A percentile compares a stretch with the other conserved stretches of the same genome.
These are phyloP conservation scores for Cordyceps tenuipes DNA, from an alignment of 2,329 filamentous ascomycete genomes.

Conservation along the genomic window DNA sequence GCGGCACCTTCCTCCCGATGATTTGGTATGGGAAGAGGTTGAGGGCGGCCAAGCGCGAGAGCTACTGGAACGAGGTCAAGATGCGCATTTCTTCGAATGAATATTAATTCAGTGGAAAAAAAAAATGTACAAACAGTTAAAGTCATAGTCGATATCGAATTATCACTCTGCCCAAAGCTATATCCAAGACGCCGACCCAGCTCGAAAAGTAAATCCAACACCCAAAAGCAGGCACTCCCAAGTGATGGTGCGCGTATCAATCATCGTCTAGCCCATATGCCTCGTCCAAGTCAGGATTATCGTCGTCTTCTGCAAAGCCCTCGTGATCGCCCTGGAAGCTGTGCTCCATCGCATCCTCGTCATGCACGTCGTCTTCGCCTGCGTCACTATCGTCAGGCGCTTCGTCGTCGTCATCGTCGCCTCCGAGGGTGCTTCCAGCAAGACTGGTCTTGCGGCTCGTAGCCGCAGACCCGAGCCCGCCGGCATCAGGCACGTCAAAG, in stretches of 20 bases:
- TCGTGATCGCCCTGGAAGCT: constrained; percentile 19
- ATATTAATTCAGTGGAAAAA: background rate
- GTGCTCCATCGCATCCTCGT: constrained; percentile 20
- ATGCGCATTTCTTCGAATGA: constrained; percentile 7
- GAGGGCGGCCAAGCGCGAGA: constrained; percentile 15
- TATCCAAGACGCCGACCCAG: background rate
- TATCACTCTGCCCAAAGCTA: background rate
- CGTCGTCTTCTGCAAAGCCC: constrained; percentile 29
- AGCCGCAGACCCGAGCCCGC: constrained; percentile 41
- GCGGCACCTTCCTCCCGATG: constrained; percentile 34
- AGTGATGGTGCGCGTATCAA: background rate
- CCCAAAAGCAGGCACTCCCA: background rate
- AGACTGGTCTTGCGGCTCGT: constrained; percentile 37
- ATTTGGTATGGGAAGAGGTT: constrained; percentile 36
- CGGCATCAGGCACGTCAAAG: constrained; percentile 39
- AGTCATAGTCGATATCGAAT: background rate
- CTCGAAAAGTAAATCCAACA: too few species aligned
- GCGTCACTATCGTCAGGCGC: constrained; percentile 28
- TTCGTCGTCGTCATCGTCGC: constrained; percentile 25
- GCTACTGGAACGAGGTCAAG: constrained; percentile 16
- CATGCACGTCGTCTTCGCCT: constrained; percentile 27
- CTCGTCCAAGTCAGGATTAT: constrained; percentile 29
- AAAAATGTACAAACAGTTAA: too few species aligned
- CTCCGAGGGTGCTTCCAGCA: constrained; percentile 29
- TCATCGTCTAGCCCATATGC: constrained; percentile 26